A percentile compares a stretch with the other conserved stretches of the same genome.
phyloP scores from a whole-genome alignment of 345 rosid species.

The Moricandia arvensis region DNA sequence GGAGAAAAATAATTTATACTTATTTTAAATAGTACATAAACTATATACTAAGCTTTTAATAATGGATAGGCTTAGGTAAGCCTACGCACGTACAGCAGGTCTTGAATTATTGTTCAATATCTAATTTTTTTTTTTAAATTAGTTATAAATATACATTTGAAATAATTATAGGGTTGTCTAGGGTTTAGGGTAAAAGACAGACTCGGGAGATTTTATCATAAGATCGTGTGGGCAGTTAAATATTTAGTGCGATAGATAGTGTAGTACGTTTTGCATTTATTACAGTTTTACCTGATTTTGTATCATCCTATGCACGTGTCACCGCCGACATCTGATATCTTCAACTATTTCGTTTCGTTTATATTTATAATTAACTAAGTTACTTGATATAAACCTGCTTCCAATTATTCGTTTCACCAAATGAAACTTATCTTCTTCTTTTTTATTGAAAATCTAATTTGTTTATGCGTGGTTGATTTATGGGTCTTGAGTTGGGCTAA shows the following conservation, averaged over 20 bases:
- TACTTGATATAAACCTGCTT: not conserved
- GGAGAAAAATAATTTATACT: constrained; percentile 9
- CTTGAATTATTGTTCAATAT: constrained; percentile 27
- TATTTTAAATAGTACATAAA: constrained; percentile 23
- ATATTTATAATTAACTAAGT: too few species aligned
- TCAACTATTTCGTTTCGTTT: constrained; percentile 13
- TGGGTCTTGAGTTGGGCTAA: too few species aligned
- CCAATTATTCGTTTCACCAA: not conserved
- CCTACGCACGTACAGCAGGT: constrained; percentile 38
- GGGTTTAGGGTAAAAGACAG: constrained; percentile 34
- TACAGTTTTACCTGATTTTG: constrained; percentile 20
- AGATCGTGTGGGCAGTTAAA: constrained; percentile 40
- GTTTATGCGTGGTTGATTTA: not conserved
- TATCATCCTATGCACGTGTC: constrained; percentile 34
- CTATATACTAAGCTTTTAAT: constrained; percentile 20
- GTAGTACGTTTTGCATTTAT: constrained; percentile 34
- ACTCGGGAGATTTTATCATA: constrained; percentile 36
- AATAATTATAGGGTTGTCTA: constrained; percentile 10
- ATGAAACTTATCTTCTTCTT: too few species aligned
- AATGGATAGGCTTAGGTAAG: constrained; percentile 38
- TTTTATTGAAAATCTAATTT: too few species aligned
- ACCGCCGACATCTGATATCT: constrained; percentile 36
- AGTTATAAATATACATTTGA: not conserved
- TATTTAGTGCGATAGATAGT: constrained; percentile 33
- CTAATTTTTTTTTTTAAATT: not conserved